Evolutionary conservation across 768 basidiomycete species (phyloP).

Genomic region (Leucocoprinus sp.): DNA sequence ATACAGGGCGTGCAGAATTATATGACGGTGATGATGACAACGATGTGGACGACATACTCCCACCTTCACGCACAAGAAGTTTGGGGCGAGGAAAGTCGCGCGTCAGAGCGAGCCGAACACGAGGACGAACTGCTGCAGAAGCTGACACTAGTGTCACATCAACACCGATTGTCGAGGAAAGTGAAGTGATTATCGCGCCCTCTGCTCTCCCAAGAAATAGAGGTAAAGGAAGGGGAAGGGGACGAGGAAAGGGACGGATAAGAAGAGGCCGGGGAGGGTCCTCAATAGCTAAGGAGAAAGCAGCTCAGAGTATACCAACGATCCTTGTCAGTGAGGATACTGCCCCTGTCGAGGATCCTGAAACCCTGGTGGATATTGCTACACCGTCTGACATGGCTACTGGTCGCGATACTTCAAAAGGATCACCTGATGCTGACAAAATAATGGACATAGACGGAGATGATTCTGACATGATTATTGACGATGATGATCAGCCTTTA

Average conservation of each 20-base stretch:
- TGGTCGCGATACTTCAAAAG: neutral
- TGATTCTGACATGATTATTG: neutral
- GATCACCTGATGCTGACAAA: neutral
- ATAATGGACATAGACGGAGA: conserved; percentile 5
- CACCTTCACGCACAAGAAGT: conserved; percentile 20
- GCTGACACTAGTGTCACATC: conserved; percentile 12
- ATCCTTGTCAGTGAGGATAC: conserved; percentile 27
- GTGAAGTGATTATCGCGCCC: conserved; percentile 14
- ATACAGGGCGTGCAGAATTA: conserved; percentile 54
- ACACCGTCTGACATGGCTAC: neutral
- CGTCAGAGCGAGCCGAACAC: conserved; percentile 15
- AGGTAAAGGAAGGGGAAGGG: conserved; percentile 25
- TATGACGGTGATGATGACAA: conserved; percentile 68
- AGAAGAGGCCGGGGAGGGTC: conserved; percentile 21
- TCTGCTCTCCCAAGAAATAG: conserved; percentile 22
- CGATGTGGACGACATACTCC: conserved; percentile 34
- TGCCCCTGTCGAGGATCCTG: conserved; percentile 21
- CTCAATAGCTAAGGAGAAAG: conserved; percentile 13
- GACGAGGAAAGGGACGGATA: conserved; percentile 28
- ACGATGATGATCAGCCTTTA: neutral
- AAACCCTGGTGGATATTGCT: conserved; percentile 14
- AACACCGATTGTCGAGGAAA: conserved; percentile 15
- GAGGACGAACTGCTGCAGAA: conserved; percentile 6
- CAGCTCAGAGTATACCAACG: conserved; percentile 12
- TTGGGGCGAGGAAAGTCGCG: conserved; percentile 18